A percentile compares a stretch with the other conserved stretches of the same genome.
Conservation (phyloP, 768 basidiomycete species). For the Pisolithus marmoratus region DNA sequence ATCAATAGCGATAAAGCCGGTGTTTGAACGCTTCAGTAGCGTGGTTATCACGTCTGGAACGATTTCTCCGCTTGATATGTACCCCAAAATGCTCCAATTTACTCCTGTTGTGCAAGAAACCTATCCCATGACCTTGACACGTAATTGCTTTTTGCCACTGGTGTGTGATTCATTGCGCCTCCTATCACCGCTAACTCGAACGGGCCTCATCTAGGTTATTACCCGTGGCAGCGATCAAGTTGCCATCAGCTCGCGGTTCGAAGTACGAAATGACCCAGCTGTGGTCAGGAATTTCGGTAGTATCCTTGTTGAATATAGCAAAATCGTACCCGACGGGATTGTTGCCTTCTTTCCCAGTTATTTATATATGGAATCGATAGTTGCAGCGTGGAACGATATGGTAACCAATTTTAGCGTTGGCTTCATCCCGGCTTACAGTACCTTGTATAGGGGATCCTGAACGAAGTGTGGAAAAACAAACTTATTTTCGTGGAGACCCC, state of each 20-base stretch:
- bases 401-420: conserved; percentile 39
- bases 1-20: conserved; percentile 93
- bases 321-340: conserved; percentile 96
- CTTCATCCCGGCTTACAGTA: neutral
- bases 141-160: conserved; percentile 94
- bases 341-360: conserved; percentile 99
- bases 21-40: conserved; percentile 96
- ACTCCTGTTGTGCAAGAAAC: conserved; percentile 95
- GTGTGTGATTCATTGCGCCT: conserved; percentile 38
- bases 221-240: conserved; percentile 98
- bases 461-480: conserved; percentile 99
- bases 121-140: conserved; percentile 95
- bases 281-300: conserved; percentile 99
- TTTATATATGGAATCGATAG: conserved; percentile 99
- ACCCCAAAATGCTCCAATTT: conserved; percentile 99
- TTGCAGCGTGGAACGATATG: conserved; percentile 99
- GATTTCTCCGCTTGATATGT: conserved; percentile 98
- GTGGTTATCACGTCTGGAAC: conserved; percentile 99
- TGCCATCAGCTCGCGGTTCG: conserved; percentile 96
- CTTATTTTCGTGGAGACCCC: conserved; percentile 99
- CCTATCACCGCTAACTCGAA: neutral
- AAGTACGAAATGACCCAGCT: conserved; percentile 97
- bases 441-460: conserved; percentile 78
- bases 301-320: conserved; percentile 96
- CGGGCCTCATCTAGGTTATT: conserved; percentile 60